A percentile compares a stretch with the other conserved stretches of the same genome.
These are phyloP conservation scores for Colletotrichum sp. DNA, from an alignment of 2,329 filamentous ascomycete genomes.

Conservation along the genomic window DNA sequence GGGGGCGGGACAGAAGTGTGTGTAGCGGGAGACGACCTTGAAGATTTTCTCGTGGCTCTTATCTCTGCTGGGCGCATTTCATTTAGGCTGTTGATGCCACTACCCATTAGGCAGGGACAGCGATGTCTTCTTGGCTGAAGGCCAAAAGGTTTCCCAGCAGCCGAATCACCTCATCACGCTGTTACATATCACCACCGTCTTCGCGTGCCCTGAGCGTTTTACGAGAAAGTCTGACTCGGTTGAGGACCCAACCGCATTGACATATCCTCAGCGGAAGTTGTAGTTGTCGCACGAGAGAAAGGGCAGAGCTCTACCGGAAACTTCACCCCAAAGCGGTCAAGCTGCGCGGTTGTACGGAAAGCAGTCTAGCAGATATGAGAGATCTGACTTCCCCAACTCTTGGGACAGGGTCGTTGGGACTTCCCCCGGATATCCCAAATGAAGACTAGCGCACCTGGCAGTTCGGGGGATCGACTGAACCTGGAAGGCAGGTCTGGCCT, in stretches of 20 bases:
- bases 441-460: slow-evolving; percentile 5
- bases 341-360: background rate
- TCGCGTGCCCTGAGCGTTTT: background rate
- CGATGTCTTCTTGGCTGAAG: background rate
- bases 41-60: background rate
- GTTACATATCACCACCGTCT: background rate
- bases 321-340: background rate
- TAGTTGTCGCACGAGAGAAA: background rate
- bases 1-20: background rate
- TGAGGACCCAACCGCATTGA: background rate
- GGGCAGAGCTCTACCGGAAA: background rate
- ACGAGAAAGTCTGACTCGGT: background rate
- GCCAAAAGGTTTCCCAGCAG: background rate
- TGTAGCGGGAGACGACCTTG: background rate
- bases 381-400: slow-evolving; percentile 15
- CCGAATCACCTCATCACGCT: background rate
- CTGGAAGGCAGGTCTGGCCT: slow-evolving; percentile 1
- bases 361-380: background rate
- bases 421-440: slow-evolving; percentile 13
- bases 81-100: background rate
- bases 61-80: background rate
- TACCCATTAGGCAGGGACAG: background rate
- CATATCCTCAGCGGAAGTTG: background rate
- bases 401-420: slow-evolving; percentile 7
- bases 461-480: slow-evolving; percentile 1